Conservation (phyloP, 331 rosid species). For the Malus hybrid region DNA sequence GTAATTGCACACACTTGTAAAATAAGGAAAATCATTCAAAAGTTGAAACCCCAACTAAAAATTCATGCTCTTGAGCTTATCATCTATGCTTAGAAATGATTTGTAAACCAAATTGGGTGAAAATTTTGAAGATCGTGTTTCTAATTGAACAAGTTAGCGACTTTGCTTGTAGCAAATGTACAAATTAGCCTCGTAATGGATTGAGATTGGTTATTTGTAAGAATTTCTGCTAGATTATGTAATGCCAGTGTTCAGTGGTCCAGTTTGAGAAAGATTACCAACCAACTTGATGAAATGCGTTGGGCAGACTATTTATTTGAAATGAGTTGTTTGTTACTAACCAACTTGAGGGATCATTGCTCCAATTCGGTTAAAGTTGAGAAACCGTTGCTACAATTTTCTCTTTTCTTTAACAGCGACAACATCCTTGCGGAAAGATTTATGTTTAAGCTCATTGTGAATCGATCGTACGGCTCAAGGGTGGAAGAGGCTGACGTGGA, state of each 20-base stretch:
- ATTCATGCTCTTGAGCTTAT: not conserved
- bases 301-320: no score
- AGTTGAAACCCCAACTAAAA: not conserved
- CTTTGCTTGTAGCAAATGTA: not conserved
- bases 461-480: constrained; percentile 44
- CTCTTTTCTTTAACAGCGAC: constrained; percentile 36
- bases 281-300: not conserved
- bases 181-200: not conserved
- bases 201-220: not conserved
- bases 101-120: not conserved
- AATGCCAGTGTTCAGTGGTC: not conserved
- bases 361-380: constrained; percentile 61
- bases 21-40: not conserved
- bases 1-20: no score
- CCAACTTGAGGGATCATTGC: not conserved
- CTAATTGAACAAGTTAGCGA: not conserved
- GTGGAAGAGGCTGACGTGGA: constrained; percentile 59
- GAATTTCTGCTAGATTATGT: not conserved
- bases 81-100: not conserved
- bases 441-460: constrained; percentile 57
- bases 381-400: constrained; percentile 33
- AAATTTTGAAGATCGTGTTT: not conserved
- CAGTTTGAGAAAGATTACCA: not conserved
- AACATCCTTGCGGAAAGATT: constrained; percentile 58
- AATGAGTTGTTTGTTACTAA: not conserved